Evolutionary conservation across 768 basidiomycete species (phyloP).

Genomic region (Collybia sp.): DNA sequence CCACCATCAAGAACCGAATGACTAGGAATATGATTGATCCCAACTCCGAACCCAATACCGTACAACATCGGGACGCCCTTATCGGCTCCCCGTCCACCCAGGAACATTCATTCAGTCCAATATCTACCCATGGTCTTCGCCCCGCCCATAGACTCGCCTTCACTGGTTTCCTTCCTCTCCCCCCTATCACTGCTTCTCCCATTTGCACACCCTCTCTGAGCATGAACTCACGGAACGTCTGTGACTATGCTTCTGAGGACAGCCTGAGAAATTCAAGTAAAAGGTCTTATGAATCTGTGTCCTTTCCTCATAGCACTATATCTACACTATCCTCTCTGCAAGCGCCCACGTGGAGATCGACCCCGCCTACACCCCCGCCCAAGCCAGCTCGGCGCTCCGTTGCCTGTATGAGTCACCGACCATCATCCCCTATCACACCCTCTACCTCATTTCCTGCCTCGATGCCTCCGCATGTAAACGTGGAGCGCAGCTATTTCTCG

Average conservation of each 20-base stretch:
- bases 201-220: slow-evolving; percentile 43
- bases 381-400: slow-evolving; percentile 33
- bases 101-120: no score
- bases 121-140: no score
- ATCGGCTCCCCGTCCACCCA: no score
- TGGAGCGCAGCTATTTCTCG: slow-evolving; percentile 15
- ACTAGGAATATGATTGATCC: no score
- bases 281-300: no score
- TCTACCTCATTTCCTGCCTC: slow-evolving; percentile 46
- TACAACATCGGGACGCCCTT: no score
- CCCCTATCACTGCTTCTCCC: slow-evolving; percentile 55
- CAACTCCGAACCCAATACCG: no score
- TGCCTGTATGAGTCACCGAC: slow-evolving; percentile 25
- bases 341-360: slow-evolving; percentile 52
- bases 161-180: slow-evolving; percentile 15
- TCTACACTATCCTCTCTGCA: slow-evolving; percentile 15
- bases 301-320: not conserved
- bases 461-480: slow-evolving; percentile 20
- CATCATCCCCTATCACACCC: slow-evolving; percentile 26
- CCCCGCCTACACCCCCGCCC: slow-evolving; percentile 53
- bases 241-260: no score
- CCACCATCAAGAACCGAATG: no score
- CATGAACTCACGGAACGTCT: slow-evolving; percentile 17
- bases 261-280: no score
- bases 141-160: no score